These are phyloP conservation scores for Bimuria novae-zelandiae DNA, from an alignment of 2,329 filamentous ascomycete genomes.

Conservation along the genomic window DNA sequence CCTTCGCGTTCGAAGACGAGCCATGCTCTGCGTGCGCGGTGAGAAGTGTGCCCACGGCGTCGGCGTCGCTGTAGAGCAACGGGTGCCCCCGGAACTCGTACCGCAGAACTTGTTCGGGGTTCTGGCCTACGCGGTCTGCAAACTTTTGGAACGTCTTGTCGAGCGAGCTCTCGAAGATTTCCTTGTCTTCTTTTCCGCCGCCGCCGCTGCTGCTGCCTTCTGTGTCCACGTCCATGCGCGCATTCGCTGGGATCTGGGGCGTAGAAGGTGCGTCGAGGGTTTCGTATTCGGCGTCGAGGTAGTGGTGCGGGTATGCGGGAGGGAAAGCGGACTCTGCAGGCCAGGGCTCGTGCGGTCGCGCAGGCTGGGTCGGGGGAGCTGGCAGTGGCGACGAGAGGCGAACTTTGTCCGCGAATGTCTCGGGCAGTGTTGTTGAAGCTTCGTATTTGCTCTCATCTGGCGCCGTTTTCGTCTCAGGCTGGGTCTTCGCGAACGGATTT, in stretches of 20 bases:
- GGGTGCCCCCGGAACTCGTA: slow-evolving; percentile 56
- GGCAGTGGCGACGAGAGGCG: slow-evolving; percentile 52
- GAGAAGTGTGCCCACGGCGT: slow-evolving; percentile 72
- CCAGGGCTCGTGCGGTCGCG: slow-evolving; percentile 71
- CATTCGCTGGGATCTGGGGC: slow-evolving; percentile 55
- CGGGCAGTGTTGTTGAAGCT: slow-evolving; percentile 62
- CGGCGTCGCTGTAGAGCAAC: slow-evolving; percentile 78
- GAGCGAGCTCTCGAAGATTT: slow-evolving; percentile 54
- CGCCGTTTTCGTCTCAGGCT: slow-evolving; percentile 16
- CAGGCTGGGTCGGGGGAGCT: slow-evolving; percentile 29
- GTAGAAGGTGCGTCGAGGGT: slow-evolving; percentile 67
- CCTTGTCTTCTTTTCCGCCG: slow-evolving; percentile 51
- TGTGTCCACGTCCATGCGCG: slow-evolving; percentile 48
- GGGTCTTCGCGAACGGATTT: slow-evolving; percentile 31
- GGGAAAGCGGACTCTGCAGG: slow-evolving; percentile 69
- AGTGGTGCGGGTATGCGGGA: slow-evolving; percentile 72
- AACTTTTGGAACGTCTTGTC: slow-evolving; percentile 58
- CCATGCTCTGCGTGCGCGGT: slow-evolving; percentile 36
- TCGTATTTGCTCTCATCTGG: slow-evolving; percentile 28
- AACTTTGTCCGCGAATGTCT: slow-evolving; percentile 75
- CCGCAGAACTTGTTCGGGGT: slow-evolving; percentile 56
- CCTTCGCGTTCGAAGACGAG: slow-evolving; percentile 29
- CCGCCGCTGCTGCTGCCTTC: slow-evolving; percentile 33
- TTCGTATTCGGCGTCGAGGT: slow-evolving; percentile 90
- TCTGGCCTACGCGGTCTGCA: slow-evolving; percentile 56